A percentile compares a stretch with the other conserved stretches of the same genome.
phyloP scores from a whole-genome alignment of 23 red algal species.

The Gracilariopsis chorda region DNA sequence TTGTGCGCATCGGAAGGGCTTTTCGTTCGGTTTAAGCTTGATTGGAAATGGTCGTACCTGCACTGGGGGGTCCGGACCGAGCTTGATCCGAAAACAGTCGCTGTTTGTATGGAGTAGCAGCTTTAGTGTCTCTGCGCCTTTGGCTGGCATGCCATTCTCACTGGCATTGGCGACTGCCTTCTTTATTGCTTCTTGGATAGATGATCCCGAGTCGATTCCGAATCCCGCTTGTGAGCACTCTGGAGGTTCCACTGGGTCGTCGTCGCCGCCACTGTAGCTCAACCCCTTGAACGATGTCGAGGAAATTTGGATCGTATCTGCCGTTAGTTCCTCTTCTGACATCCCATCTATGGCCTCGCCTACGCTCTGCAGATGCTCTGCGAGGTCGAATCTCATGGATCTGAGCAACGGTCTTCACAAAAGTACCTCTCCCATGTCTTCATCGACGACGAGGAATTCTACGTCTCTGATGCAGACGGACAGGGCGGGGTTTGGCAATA shows the following conservation, averaged over 20 bases:
- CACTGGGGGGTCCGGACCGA: neutral
- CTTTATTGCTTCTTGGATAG: neutral
- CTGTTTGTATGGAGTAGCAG: neutral
- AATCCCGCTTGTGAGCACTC: neutral
- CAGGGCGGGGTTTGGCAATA: neutral
- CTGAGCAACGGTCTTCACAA: no score
- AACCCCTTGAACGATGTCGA: neutral
- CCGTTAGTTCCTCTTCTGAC: neutral
- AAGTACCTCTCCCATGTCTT: neutral
- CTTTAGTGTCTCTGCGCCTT: neutral
- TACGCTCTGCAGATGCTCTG: neutral
- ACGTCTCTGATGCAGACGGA: neutral
- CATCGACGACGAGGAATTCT: neutral
- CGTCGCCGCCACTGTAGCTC: neutral
- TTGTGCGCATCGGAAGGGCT: neutral
- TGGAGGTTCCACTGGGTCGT: constrained; percentile 8
- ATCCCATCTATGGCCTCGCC: neutral
- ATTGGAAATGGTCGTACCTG: neutral
- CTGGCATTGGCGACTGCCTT: neutral
- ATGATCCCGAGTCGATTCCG: neutral
- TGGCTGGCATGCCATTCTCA: neutral
- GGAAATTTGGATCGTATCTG: neutral
- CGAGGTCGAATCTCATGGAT: neutral
- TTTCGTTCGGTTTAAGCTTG: neutral
- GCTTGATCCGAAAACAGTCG: neutral